These are phyloP conservation scores for Boechera stricta DNA, from an alignment of 345 rosid genomes.

Conservation along the genomic window DNA sequence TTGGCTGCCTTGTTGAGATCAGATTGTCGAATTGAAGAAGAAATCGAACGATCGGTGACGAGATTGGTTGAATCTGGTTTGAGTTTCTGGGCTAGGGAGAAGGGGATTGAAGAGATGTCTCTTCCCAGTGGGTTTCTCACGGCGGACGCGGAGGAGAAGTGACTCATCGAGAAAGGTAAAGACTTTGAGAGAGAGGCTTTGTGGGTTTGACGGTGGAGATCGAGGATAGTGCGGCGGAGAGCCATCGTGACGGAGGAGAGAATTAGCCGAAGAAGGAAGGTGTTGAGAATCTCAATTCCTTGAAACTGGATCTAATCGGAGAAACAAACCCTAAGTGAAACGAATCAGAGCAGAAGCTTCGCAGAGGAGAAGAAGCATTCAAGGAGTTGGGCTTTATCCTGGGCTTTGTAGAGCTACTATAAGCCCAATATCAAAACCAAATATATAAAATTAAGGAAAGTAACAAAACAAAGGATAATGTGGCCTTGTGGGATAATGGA, in stretches of 20 bases:
- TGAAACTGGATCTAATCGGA: constrained; percentile 31
- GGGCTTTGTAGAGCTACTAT: background rate
- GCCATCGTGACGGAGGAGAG: constrained; percentile 35
- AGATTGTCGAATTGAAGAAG: constrained; percentile 8
- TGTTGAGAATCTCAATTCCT: background rate
- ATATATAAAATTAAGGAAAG: background rate
- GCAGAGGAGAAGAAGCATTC: background rate
- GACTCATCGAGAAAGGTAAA: constrained; percentile 27
- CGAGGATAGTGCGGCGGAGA: constrained; percentile 41
- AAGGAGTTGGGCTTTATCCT: constrained; percentile 2
- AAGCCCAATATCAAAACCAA: background rate
- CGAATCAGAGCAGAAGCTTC: background rate
- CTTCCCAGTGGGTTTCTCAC: constrained; percentile 26
- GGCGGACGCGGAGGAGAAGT: constrained; percentile 18
- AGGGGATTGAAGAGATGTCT: constrained; percentile 38
- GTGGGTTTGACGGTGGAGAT: constrained; percentile 40
- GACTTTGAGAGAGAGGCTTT: constrained; percentile 21
- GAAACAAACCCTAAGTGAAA: background rate
- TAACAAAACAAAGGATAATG: background rate
- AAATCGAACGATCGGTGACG: constrained; percentile 19
- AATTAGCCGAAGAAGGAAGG: background rate
- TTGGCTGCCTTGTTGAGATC: constrained; percentile 6
- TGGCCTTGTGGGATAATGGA: background rate
- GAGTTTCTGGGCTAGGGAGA: constrained; percentile 35
- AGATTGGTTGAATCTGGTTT: constrained; percentile 12